Base-by-base conservation (phyloP, 768 basidiomycete genomes). In the Leccinellum luteum region DNA sequence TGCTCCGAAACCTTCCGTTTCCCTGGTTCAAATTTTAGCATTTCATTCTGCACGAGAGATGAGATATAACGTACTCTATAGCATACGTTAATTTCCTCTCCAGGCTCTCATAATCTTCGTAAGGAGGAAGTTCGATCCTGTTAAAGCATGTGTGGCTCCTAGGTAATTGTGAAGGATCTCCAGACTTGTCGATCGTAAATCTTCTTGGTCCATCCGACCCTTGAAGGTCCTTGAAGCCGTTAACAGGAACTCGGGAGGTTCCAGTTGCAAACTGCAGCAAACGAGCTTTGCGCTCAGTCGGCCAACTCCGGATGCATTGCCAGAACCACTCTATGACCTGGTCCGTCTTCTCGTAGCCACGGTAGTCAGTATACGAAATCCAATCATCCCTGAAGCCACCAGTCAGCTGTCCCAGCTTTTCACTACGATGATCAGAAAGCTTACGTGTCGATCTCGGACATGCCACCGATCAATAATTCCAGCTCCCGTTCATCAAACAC, bases 91-190 rank as follows among this genome's bases (percentile, higher is more conserved):
- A 70, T 73, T 94, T 94, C 69, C 85, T 85, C 72, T 96, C 93
- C 58, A 96, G 72, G 64, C 85, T 89, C 71, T 91, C 87, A 66
- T 90, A 92, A 69, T 91, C 89, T 64, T 90, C 83, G 70, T 97
- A 97, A 15, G 92, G 89, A 1, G 94, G 94, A 23, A 97, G 74
- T 69, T 97, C 94, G 51, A 92, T 76, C 50, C 88, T 77, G 69
- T 96, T 96, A 81, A 97, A 96, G 74, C 94, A 97, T 2, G 94
- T 97, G 71, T 96, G 94, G 64, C 87, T 89, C 69, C 94, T 84
- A 3, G 94, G 94, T 50, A 97, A 71, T 48, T 92, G 91, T 14
- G 82, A 84, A 12, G 92, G 88, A 69, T 96, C 94, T 5, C 94
- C 94, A 21, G 87, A 89, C 74, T 96, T 96, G 75, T 97, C 94